A percentile compares a stretch with the other conserved stretches of the same genome.
Evolutionary conservation across 1,284 basidiomycete species (phyloP).

Genomic region (Phenoliferia sp.): DNA sequence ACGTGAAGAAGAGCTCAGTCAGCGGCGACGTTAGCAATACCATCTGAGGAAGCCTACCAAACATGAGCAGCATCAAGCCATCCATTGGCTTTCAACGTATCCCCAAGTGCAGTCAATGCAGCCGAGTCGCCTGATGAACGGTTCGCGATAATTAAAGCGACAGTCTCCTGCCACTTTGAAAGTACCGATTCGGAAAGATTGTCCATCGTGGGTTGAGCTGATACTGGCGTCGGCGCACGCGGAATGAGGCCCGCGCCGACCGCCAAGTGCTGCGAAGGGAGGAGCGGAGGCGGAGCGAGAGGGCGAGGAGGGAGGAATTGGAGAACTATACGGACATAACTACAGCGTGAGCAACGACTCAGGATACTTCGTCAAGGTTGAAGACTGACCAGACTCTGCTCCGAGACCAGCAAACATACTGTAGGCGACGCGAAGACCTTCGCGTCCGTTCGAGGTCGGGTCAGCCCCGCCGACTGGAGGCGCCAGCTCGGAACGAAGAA

Average conservation of each 20-base stretch:
- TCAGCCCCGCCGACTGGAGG: constrained; percentile 25
- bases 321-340: constrained; percentile 54
- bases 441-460: constrained; percentile 51
- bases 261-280: constrained; percentile 42
- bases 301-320: constrained; percentile 63
- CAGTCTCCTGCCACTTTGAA: constrained; percentile 77
- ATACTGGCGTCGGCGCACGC: constrained; percentile 50
- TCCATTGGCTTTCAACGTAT: constrained; percentile 66
- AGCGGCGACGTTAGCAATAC: constrained; percentile 10
- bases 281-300: constrained; percentile 38
- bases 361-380: not conserved
- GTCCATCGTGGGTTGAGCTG: constrained; percentile 50
- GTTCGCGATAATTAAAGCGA: constrained; percentile 75
- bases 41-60: constrained; percentile 55
- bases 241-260: constrained; percentile 8
- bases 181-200: constrained; percentile 57
- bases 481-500: constrained; percentile 72
- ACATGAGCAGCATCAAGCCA: constrained; percentile 83
- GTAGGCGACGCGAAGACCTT: constrained; percentile 75
- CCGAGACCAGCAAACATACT: constrained; percentile 81
- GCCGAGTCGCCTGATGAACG: constrained; percentile 55
- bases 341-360: not conserved
- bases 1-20: constrained; percentile 5
- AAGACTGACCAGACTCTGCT: constrained; percentile 59
- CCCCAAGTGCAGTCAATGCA: constrained; percentile 82